Percentiles rank a stretch among this genome's conserved stretches.
Conservation (phyloP, 1,139 yeast genomes). For the Diutina pseudorugosa region DNA sequence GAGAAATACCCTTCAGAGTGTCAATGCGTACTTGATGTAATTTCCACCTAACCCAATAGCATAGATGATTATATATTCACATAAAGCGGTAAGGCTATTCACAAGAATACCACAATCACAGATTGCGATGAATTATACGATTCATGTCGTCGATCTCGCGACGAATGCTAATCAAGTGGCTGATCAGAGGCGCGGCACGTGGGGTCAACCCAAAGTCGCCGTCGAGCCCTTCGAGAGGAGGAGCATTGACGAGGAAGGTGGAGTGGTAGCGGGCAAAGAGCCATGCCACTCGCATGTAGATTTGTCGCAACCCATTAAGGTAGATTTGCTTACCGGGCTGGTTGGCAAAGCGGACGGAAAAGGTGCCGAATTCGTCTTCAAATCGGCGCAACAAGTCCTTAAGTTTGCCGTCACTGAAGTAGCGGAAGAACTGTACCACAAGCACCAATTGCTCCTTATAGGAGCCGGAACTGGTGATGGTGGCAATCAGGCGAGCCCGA, state of each 20-base stretch:
- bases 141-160: background rate
- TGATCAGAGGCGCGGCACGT: background rate
- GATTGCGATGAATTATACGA: background rate
- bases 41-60: too few species aligned
- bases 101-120: background rate
- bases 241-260: background rate
- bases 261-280: background rate
- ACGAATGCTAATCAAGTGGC: background rate
- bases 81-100: background rate
- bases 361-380: background rate
- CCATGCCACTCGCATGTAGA: background rate
- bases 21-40: slow-evolving; percentile 32
- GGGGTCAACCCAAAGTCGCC: background rate
- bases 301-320: background rate
- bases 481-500: background rate
- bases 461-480: background rate
- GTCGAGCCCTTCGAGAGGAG: background rate
- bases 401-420: background rate
- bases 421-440: background rate
- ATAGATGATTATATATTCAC: background rate
- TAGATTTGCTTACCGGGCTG: background rate
- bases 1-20: slow-evolving; percentile 60
- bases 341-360: background rate
- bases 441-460: background rate
- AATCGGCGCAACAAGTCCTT: background rate